Percentiles rank a stretch among this genome's conserved stretches.
Evolutionary conservation across 2,329 filamentous ascomycete species (phyloP).

Genomic region (Epicoccum nigrum): DNA sequence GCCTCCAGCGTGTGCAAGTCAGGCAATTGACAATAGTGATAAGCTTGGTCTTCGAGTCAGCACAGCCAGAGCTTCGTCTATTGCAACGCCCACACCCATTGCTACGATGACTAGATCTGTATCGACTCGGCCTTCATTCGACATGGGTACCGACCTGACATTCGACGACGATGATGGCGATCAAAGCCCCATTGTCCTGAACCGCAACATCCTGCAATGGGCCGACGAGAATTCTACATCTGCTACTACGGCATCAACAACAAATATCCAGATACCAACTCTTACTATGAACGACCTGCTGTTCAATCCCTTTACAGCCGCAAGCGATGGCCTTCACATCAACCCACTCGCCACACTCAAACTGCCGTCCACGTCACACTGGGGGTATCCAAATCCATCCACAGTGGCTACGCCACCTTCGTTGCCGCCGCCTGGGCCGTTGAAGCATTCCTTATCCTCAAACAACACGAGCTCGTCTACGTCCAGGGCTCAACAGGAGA

Average conservation of each 20-base stretch:
- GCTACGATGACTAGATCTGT: slow-evolving; percentile 22
- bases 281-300: slow-evolving; percentile 5
- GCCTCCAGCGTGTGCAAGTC: not conserved
- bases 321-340: slow-evolving; percentile 35
- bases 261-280: not conserved
- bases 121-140: slow-evolving; percentile 19
- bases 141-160: slow-evolving; percentile 25
- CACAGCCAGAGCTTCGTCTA: not conserved
- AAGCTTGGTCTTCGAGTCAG: not conserved
- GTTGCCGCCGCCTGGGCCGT: not conserved
- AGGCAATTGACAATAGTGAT: not conserved
- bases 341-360: slow-evolving; percentile 41
- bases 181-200: slow-evolving; percentile 42
- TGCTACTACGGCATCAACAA: not conserved
- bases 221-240: slow-evolving; percentile 41
- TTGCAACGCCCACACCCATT: not conserved
- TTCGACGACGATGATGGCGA: slow-evolving; percentile 31
- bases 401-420: not conserved
- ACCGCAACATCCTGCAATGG: slow-evolving; percentile 49
- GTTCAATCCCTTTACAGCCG: slow-evolving; percentile 20
- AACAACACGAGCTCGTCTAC: not conserved
- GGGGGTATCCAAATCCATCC: slow-evolving; percentile 9
- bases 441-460: not conserved
- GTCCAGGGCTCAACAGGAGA: not conserved
- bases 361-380: slow-evolving; percentile 23